Conservation (phyloP, 768 basidiomycete genomes). For the Amanita fuliginea region DNA sequence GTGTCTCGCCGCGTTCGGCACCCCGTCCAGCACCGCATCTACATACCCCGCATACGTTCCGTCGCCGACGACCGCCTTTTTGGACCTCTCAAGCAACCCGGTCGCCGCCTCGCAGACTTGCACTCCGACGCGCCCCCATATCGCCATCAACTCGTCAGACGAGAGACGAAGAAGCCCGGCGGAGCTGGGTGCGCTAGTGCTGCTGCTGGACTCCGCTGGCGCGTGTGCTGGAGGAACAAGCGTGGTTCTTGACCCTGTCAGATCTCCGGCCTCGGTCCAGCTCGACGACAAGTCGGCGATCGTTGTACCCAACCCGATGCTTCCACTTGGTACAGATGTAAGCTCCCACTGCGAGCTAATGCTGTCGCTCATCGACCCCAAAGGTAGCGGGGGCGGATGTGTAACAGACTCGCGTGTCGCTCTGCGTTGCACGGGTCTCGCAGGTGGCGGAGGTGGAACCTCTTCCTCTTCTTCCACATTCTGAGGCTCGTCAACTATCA, state of each 20-base stretch:
- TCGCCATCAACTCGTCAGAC: slow-evolving; percentile 54
- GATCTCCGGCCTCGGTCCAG: slow-evolving; percentile 47
- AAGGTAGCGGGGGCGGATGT: slow-evolving; percentile 14
- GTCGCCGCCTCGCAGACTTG: slow-evolving; percentile 64
- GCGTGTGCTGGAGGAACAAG: slow-evolving; percentile 7
- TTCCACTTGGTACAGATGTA: slow-evolving; percentile 44
- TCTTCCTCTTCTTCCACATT: slow-evolving; percentile 17
- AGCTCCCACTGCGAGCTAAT: slow-evolving; percentile 54
- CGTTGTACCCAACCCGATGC: slow-evolving; percentile 36
- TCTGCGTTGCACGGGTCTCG: slow-evolving; percentile 25
- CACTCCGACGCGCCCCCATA: slow-evolving; percentile 69
- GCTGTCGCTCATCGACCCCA: slow-evolving; percentile 22
- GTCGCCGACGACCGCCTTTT: slow-evolving; percentile 70
- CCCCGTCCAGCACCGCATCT: slow-evolving; percentile 48
- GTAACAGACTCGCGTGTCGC: slow-evolving; percentile 26
- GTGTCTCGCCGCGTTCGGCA: slow-evolving; percentile 40
- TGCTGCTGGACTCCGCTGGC: slow-evolving; percentile 15
- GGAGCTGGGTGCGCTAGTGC: slow-evolving; percentile 8
- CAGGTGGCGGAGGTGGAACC: slow-evolving; percentile 31
- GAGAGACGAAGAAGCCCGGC: slow-evolving; percentile 29
- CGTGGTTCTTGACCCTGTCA: slow-evolving; percentile 13
- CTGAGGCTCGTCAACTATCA: slow-evolving; percentile 49
- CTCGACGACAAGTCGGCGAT: slow-evolving; percentile 38
- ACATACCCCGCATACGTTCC: slow-evolving; percentile 80
- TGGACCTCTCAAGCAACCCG: slow-evolving; percentile 61